Evolutionary conservation across 176 grass and related monocot genomes (phyloP), one percentile per base, ranked within the genome.

Genomic region (Tuctoria greenei): DNA sequence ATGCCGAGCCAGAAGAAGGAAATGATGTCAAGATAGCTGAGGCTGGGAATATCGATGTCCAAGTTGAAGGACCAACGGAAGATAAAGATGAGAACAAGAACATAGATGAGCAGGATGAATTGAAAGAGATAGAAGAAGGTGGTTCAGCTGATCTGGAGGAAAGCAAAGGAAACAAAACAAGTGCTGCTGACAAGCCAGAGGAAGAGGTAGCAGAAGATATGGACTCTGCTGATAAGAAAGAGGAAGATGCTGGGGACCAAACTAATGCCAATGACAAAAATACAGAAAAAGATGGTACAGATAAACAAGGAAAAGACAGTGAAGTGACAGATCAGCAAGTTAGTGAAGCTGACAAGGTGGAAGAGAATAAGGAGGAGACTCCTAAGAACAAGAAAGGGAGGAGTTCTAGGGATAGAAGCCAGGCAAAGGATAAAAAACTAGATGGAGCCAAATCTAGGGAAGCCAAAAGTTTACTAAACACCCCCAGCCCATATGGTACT

Each of bases 311-410:
- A 25, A 57, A 57, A 57, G 23, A 57, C 54, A 25, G 54, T 24
- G 21, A 25, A 11, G n/a, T 55, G 51, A 11, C 54, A 57, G 54
- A 57, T 1, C 9, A 57, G 21, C 21, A 57, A 57, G 54, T 57
- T 57, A 57, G 54, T 16, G 73, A 81, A 38, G 66, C 27, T 56
- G 76, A 81, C n/a, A 84, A 82, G 47, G 79, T 76, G 13, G 76
- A 81, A 79, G 81, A 89, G 15, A 84, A 70, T 73, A 88, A 86
- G 61, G 86, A 83, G 72, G 82, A 83, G 75, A 83, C 71, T 59
- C 83, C 74, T 11, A 93, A 90, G 82, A 93, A 77, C 35, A 93
- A 90, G 82, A 90, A 87, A 77, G 79, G 82, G 40, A 87, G 79
- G 79, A 82, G 81, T 71, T 61, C 75, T 24, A 81, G 79, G 57